A percentile compares a stretch with the other conserved stretches of the same genome.
Conservation (phyloP, 2,329 filamentous ascomycete species). For the Macroventuria anomochaeta region DNA sequence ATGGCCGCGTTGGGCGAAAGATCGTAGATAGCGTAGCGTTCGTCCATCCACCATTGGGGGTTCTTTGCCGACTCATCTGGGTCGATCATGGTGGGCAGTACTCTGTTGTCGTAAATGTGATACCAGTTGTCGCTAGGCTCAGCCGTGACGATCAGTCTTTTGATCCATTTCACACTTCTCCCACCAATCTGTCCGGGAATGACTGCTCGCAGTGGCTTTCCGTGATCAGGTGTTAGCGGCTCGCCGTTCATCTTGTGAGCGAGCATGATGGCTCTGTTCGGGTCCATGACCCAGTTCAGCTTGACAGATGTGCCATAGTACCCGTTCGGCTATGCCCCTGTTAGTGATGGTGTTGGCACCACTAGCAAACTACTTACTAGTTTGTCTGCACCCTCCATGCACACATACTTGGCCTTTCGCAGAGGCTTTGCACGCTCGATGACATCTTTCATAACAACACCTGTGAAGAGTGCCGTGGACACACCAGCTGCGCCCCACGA, state of each 20-base stretch:
- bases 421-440: conserved; percentile 71
- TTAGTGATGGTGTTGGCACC: conserved; percentile 16
- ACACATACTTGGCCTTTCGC: conserved; percentile 78
- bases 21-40: conserved; percentile 91
- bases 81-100: conserved; percentile 83
- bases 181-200: conserved; percentile 93
- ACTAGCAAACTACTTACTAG: conserved; percentile 54
- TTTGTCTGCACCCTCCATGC: conserved; percentile 89
- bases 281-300: conserved; percentile 85
- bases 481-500: conserved; percentile 90
- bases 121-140: conserved; percentile 92
- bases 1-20: conserved; percentile 85
- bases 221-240: conserved; percentile 79
- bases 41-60: conserved; percentile 82
- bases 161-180: conserved; percentile 92
- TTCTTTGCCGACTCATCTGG: conserved; percentile 80
- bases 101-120: conserved; percentile 91
- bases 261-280: conserved; percentile 82
- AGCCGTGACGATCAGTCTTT: conserved; percentile 77
- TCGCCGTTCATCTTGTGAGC: conserved; percentile 93
- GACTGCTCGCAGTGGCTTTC: conserved; percentile 79
- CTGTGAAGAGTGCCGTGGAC: conserved; percentile 88
- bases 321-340: conserved; percentile 71
- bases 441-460: conserved; percentile 75
- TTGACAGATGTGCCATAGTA: conserved; percentile 89